Base-by-base conservation (phyloP, 2,329 filamentous ascomycete species). In the Colletotrichum tanaceti region DNA sequence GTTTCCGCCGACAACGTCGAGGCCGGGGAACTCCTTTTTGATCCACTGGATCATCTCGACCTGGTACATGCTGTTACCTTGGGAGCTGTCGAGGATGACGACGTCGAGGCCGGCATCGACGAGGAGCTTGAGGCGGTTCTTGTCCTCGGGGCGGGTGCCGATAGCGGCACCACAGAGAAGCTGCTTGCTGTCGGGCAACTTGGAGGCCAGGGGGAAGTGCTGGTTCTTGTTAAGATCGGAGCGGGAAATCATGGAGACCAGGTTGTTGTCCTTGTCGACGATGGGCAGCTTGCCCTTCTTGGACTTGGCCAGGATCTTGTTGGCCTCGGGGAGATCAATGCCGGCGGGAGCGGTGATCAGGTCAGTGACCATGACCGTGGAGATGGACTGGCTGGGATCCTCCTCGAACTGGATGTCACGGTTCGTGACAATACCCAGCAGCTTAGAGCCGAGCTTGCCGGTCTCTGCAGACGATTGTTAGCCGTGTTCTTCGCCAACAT, bases 251-350 rank as follows among this genome's bases (percentile, higher is more conserved):
- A 97, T 91, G 73, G 96, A 97, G 71, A 97, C 89, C 57, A 97
- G 87, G 84, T 97, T 97, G 78, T 90, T 91, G 59, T 90, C 83
- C 77, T 89, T 85, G 81, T 98, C 94, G 58, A 97, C 90, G 71
- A 97, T 97, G 70, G 94, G 94, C 68, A 98, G 89, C 86, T 98
- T 98, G 83, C 96, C 96, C 88, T 99, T 99, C 89, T 97, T 98
- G 71, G 95, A 98, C 83, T 92, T 90, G 78, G 93, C 92, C 60
- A 99, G 90, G 73, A 98, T 95, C 74, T 90, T 89, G 84, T 99
- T 99, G 77, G 96, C 96, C 82, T 98, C 94, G 73, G 86, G 80
- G 44, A 99, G 88, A 65, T 90, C 93, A 73, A 97, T 93, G 65
- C 95, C 95, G 73, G 91, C 85, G 50, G 88, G 88, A 46, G 94